Percentiles rank a stretch among this genome's conserved stretches.
Evolutionary conservation across 208 protist genomes (phyloP).

Genomic region (Trypanosoma theileri): DNA sequence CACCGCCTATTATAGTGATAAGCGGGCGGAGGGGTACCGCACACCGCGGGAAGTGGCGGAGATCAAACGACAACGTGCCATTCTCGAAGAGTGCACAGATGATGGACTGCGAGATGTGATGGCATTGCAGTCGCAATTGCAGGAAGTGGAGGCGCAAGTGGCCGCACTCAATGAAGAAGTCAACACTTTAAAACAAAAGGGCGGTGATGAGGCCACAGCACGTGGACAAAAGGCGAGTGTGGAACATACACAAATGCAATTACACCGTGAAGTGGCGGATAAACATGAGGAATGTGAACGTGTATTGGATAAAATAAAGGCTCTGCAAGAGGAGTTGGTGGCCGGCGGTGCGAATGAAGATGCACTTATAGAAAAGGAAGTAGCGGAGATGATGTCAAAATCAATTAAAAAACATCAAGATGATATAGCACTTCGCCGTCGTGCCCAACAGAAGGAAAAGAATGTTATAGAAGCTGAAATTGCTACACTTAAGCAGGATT

Average conservation of each 20-base stretch:
- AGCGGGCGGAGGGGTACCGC: slow-evolving; percentile 16
- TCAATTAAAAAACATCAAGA: slow-evolving; percentile 13
- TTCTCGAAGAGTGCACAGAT: slow-evolving; percentile 7
- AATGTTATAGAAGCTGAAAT: neutral
- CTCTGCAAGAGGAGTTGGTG: neutral
- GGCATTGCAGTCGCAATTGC: neutral
- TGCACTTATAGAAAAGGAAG: slow-evolving; percentile 12
- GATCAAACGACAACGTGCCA: slow-evolving; percentile 10
- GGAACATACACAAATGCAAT: slow-evolving; percentile 8
- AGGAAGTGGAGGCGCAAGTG: neutral
- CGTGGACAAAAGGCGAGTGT: neutral
- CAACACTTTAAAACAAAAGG: slow-evolving; percentile 3
- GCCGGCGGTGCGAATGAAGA: neutral
- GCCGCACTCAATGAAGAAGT: neutral
- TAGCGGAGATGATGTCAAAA: slow-evolving; percentile 6
- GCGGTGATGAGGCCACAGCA: slow-evolving; percentile 11
- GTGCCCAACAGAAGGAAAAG: slow-evolving; percentile 18
- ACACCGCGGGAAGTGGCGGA: slow-evolving; percentile 16
- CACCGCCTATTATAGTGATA: slow-evolving; percentile 8
- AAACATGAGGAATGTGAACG: slow-evolving; percentile 20
- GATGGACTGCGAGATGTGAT: neutral
- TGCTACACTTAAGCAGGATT: neutral
- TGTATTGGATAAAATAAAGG: neutral
- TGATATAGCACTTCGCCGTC: slow-evolving; percentile 4
- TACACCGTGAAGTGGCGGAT: slow-evolving; percentile 7